phyloP scores from a whole-genome alignment of 441 rosid genomes.

The Populus hybrid region DNA sequence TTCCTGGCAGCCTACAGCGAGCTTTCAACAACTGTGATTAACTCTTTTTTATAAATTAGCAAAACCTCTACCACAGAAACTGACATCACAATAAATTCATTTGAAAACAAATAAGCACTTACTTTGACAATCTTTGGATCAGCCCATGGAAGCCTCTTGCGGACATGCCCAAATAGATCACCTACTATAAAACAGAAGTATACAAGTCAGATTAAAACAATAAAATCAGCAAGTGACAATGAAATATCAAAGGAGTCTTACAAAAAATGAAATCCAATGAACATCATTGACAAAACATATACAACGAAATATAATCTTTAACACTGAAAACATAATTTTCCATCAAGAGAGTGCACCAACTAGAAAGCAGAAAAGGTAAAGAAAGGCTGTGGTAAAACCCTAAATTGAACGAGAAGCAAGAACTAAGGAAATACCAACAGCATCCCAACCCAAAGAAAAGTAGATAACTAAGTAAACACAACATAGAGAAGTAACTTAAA shows the following conservation, averaged over 20 bases:
- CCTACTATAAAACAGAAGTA: slow-evolving; percentile 45
- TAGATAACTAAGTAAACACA: slow-evolving; percentile 1
- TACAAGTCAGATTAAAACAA: slow-evolving; percentile 16
- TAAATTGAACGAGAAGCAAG: neutral
- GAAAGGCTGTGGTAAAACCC: neutral
- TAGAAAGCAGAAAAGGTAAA: neutral
- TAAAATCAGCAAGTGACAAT: neutral
- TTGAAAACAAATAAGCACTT: slow-evolving; percentile 12
- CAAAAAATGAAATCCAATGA: neutral
- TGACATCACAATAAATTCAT: neutral
- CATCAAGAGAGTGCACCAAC: neutral
- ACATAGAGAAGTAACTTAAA: neutral
- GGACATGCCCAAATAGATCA: slow-evolving; percentile 64
- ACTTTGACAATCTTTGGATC: slow-evolving; percentile 88
- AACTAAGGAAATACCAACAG: neutral
- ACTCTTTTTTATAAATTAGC: neutral
- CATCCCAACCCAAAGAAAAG: neutral
- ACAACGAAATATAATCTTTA: neutral
- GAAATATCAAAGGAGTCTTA: neutral
- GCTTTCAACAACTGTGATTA: neutral
- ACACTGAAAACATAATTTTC: neutral
- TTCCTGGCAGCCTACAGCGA: neutral
- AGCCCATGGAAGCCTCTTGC: slow-evolving; percentile 89
- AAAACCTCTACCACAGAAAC: neutral
- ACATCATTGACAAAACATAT: neutral